These are phyloP conservation scores for Schizochytrium sp. DNA, from an alignment of 108 stramenopile species.

Conservation along the genomic window DNA sequence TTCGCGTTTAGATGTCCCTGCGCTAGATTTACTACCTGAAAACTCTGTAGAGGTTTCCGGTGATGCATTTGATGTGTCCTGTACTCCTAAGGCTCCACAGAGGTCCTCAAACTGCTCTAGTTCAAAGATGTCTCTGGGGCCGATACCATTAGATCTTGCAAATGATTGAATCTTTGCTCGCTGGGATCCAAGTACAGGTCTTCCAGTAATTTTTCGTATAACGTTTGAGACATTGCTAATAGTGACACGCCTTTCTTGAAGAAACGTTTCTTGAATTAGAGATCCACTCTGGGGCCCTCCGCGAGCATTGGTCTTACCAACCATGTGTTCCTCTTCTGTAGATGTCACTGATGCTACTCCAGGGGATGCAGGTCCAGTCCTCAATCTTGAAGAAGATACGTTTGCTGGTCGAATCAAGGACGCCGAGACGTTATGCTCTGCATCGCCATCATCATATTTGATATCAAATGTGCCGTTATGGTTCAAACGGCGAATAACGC, in stretches of 20 bases:
- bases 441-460: constrained; percentile 61
- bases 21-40: not conserved
- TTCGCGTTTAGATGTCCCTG: not conserved
- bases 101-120: not conserved
- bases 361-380: not conserved
- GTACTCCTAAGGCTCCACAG: not conserved
- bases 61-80: not conserved
- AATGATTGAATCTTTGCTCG: not conserved
- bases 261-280: not conserved
- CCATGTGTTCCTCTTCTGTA: not conserved
- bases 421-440: not conserved
- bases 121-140: not conserved
- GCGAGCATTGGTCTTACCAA: no score
- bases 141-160: constrained; percentile 9
- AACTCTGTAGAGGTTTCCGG: not conserved
- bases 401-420: not conserved
- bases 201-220: constrained; percentile 12
- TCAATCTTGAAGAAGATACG: not conserved
- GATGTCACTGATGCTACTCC: not conserved
- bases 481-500: not conserved
- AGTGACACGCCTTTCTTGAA: not conserved
- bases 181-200: constrained; percentile 31
- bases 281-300: not conserved
- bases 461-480: constrained; percentile 55
- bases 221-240: constrained; percentile 47